Evolutionary conservation across 2,329 filamentous ascomycete genomes (phyloP).

Genomic region (Aspergillus eucalypticola): DNA sequence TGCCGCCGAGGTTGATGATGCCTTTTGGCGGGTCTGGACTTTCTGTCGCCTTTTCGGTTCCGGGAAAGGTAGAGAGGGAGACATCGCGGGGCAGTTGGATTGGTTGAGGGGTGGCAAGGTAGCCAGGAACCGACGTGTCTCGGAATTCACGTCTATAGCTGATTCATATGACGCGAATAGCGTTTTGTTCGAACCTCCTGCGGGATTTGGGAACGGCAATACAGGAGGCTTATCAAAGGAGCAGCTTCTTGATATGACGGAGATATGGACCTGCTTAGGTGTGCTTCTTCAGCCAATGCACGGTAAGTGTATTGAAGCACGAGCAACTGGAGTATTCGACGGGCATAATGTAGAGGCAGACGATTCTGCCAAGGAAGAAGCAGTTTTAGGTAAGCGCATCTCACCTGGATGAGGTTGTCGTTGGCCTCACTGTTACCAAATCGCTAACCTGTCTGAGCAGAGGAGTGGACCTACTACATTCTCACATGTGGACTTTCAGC

Average conservation of each 20-base stretch:
- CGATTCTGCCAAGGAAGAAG: conserved; percentile 48
- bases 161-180: conserved; percentile 54
- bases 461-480: conserved; percentile 63
- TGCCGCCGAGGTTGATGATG: conserved; percentile 58
- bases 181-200: conserved; percentile 57
- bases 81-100: conserved; percentile 61
- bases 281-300: conserved; percentile 58
- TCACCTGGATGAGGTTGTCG: neutral
- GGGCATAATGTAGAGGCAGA: conserved; percentile 50
- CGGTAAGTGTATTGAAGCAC: conserved; percentile 56
- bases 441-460: conserved; percentile 35
- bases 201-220: conserved; percentile 62
- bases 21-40: conserved; percentile 66
- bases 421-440: neutral
- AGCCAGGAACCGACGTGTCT: conserved; percentile 48
- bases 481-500: conserved; percentile 60
- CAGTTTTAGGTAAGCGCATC: conserved; percentile 50
- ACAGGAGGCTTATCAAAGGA: conserved; percentile 53
- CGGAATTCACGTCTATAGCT: conserved; percentile 46
- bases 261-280: conserved; percentile 63
- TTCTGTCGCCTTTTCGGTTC: conserved; percentile 66
- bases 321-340: conserved; percentile 59
- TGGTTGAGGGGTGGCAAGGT: conserved; percentile 62
- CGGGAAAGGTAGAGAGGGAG: conserved; percentile 59
- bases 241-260: conserved; percentile 64